These are phyloP conservation scores for Phytophthora lateralis DNA, from an alignment of 352 stramenopile genomes.

Conservation along the genomic window DNA sequence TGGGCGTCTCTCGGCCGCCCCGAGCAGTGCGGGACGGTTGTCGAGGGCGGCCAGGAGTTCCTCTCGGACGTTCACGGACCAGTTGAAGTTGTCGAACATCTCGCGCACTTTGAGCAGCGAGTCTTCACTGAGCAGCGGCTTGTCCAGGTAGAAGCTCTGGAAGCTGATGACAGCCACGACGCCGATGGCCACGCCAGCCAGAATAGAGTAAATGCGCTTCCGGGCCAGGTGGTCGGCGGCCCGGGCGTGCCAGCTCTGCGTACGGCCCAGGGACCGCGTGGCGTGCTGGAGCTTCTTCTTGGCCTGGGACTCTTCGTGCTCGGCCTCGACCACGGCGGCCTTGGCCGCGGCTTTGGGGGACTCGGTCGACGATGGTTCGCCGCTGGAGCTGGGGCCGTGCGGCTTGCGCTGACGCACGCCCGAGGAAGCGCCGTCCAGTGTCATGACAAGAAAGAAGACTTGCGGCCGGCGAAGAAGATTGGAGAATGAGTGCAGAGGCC, in stretches of 20 bases:
- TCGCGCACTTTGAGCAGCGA: conserved; percentile 57
- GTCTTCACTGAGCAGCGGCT: conserved; percentile 52
- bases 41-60: conserved; percentile 71
- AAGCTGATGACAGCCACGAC: conserved; percentile 54
- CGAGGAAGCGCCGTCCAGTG: conserved; percentile 10
- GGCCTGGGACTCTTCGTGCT: conserved; percentile 18
- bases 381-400: conserved; percentile 10
- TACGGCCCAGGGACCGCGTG: conserved; percentile 37
- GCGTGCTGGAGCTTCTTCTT: conserved; percentile 30
- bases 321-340: conserved; percentile 8
- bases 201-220: conserved; percentile 76
- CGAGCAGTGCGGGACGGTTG: conserved; percentile 51
- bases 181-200: conserved; percentile 61
- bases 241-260: conserved; percentile 59
- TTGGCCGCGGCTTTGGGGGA: conserved; percentile 1
- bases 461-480: conserved; percentile 7
- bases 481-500: conserved; percentile 18
- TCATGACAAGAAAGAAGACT: conserved; percentile 15
- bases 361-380: conserved; percentile 3
- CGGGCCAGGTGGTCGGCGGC: conserved; percentile 61
- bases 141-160: conserved; percentile 57
- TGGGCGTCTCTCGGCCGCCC: conserved; percentile 43
- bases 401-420: conserved; percentile 38
- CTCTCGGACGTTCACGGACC: conserved; percentile 68
- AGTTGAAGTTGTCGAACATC: conserved; percentile 70